phyloP scores from a whole-genome alignment of 2,329 filamentous ascomycete species.

The Metarhizium robertsii region DNA sequence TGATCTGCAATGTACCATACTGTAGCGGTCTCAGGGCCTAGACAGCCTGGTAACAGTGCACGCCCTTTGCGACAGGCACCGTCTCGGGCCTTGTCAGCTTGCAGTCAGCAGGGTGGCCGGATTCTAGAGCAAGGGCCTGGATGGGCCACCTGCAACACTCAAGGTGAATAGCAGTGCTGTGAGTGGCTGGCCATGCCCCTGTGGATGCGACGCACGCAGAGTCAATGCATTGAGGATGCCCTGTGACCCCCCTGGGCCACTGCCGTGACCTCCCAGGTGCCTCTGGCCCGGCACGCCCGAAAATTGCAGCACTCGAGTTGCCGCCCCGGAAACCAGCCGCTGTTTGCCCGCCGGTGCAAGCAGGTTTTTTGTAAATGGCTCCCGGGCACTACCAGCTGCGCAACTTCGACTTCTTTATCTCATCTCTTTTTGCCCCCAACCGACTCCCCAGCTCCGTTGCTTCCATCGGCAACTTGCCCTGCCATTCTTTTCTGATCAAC shows the following conservation, averaged over 20 bases:
- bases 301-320: neutral
- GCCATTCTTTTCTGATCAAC: constrained; percentile 30
- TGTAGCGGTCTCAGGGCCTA: neutral
- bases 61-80: neutral
- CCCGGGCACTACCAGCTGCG: neutral
- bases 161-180: constrained; percentile 4
- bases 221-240: neutral
- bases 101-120: neutral
- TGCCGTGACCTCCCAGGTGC: neutral
- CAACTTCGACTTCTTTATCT: constrained; percentile 2
- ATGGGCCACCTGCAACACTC: neutral
- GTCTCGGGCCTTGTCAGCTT: neutral
- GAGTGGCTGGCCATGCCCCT: constrained; percentile 13
- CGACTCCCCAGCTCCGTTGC: constrained; percentile 1
- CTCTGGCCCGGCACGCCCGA: constrained; percentile 1
- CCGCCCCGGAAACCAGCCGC: neutral
- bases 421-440: constrained; percentile 6
- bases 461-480: constrained; percentile 34
- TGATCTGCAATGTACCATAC: neutral
- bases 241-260: constrained; percentile 2
- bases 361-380: constrained; percentile 2
- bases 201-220: neutral
- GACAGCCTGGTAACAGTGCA: neutral
- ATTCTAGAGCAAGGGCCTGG: neutral
- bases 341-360: neutral